Base-by-base conservation (phyloP, 2,329 filamentous ascomycete species). In the Hymenoscyphus repandus region DNA sequence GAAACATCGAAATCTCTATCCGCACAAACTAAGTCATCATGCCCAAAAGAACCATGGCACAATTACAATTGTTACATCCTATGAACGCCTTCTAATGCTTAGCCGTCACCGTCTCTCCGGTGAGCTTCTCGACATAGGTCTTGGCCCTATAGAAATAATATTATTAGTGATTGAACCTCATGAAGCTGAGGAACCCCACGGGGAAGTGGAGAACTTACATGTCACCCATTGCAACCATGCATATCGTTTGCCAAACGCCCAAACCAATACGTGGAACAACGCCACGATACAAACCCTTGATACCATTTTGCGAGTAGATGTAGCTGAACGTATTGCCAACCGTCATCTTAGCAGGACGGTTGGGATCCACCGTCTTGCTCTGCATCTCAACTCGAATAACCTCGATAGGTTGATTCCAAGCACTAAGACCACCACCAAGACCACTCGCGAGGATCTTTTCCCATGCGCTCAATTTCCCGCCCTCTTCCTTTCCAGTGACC, bases 381-480 rank as follows among this genome's bases (percentile, higher is more conserved):
- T 99, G 93, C 90, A 99, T 96, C 82, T 99, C 93, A 56, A 99
- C 92, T 59, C 93, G 90, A 70, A 99, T 96, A 69, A 99, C 93
- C 82, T 99, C 93, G 69, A 99, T 99, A 57, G 93, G 93, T 80
- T 99, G 93, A 75, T 99, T 99, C 93, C 93, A 99, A 59, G 93
- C 93, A 57, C 85, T 90, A 65, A 99, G 78, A 69, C 93, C 93
- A 81, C 93, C 93, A 75, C 93, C 93, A 9, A 99, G 69, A 59
- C 83, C 82, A 57, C 85, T 89, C 43, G 93, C 91, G 51, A 89
- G 69, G 67, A 99, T 86, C 82, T 97, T 97, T 79, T 99, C 93
- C 54, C 76, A 68, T 30, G 86, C 82, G 61, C 74, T 76, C 58
- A 99, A 82, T 76, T 89, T 90, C 69, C 92, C 82, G 60, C 77